phyloP scores from a whole-genome alignment of 2,329 filamentous ascomycete species.

The Phaeosphaeriaceae sp. region DNA sequence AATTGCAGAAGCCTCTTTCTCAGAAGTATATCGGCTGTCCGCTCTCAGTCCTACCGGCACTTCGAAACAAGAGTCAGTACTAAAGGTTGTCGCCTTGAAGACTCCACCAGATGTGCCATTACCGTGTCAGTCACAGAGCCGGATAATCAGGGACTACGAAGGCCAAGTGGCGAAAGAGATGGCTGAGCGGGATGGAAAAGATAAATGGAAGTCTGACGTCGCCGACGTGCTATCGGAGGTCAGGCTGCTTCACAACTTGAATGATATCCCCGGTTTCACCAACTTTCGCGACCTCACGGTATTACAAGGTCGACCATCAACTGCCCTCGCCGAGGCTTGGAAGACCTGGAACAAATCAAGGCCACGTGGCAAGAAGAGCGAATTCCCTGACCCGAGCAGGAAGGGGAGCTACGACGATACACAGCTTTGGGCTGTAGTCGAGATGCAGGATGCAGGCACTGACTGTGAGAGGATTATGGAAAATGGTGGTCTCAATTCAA shows the following conservation, averaged over 20 bases:
- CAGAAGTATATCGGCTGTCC: constrained; percentile 67
- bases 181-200: constrained; percentile 45
- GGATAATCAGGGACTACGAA: constrained; percentile 56
- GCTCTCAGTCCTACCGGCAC: constrained; percentile 33
- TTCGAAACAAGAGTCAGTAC: constrained; percentile 52
- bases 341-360: constrained; percentile 52
- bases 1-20: constrained; percentile 70
- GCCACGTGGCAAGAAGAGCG: constrained; percentile 53
- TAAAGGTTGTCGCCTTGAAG: constrained; percentile 53
- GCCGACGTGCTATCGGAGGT: constrained; percentile 56
- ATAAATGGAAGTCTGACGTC: constrained; percentile 51
- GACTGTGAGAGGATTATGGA: constrained; percentile 56
- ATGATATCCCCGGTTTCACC: constrained; percentile 67
- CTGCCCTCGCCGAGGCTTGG: constrained; percentile 57
- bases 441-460: constrained; percentile 70
- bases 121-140: constrained; percentile 37
- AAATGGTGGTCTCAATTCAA: constrained; percentile 40
- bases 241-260: constrained; percentile 63
- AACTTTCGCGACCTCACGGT: constrained; percentile 65
- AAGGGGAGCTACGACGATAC: constrained; percentile 60
- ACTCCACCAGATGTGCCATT: constrained; percentile 43
- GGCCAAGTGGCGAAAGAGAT: constrained; percentile 40
- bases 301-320: constrained; percentile 62
- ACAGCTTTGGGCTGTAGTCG: constrained; percentile 68
- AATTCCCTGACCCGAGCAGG: constrained; percentile 63